These are phyloP conservation scores for Vaccinium vitisidaea DNA, from an alignment of 148 eudicot species.

Conservation along the genomic window DNA sequence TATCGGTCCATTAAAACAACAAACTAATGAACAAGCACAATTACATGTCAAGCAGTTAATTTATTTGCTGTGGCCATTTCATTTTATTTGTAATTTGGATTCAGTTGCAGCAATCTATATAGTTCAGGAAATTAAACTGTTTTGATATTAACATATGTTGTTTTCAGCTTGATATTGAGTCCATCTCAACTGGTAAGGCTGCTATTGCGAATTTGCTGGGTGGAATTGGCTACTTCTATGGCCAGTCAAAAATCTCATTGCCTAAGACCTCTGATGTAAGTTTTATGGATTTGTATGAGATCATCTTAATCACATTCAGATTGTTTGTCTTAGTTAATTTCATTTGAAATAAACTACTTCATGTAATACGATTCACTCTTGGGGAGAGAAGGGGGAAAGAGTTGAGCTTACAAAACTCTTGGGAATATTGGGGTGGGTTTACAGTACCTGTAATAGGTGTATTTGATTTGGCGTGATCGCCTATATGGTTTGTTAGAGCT, in stretches of 20 bases:
- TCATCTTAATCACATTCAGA: neutral
- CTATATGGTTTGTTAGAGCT: neutral
- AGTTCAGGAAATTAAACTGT: neutral
- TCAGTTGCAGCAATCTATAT: neutral
- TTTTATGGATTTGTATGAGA: conserved; percentile 6
- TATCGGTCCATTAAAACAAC: neutral
- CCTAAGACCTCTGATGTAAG: conserved; percentile 64
- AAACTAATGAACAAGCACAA: neutral
- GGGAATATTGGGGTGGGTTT: neutral
- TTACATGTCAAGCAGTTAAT: neutral
- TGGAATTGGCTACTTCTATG: conserved; percentile 96
- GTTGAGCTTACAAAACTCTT: neutral
- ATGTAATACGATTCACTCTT: neutral
- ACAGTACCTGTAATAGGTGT: neutral
- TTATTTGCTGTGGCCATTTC: neutral
- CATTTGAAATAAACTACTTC: neutral
- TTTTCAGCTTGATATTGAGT: conserved; percentile 63
- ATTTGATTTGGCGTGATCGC: neutral
- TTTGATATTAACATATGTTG: conserved; percentile 13
- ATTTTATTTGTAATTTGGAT: neutral
- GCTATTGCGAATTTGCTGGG: conserved; percentile 86
- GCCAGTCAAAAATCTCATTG: conserved; percentile 86
- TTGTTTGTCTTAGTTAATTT: conserved; percentile 7
- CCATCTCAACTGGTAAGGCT: conserved; percentile 66
- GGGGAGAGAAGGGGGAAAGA: neutral